Evolutionary conservation across 2,329 filamentous ascomycete species (phyloP).

Genomic region (Dactylellina haptotyla): DNA sequence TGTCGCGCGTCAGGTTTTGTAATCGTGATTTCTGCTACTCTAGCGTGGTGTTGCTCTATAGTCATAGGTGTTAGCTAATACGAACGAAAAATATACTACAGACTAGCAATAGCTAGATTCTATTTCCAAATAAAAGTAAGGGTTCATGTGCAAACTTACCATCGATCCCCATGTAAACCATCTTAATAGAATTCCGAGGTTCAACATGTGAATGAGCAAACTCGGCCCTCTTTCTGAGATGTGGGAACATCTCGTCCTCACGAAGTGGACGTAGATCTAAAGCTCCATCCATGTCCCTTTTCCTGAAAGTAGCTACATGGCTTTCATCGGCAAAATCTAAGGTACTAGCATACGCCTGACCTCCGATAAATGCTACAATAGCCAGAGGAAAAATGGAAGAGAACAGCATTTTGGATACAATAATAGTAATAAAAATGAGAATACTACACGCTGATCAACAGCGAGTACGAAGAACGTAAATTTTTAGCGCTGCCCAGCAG

Average conservation of each 20-base stretch:
- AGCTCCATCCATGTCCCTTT: neutral
- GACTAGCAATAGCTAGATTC: too few species aligned
- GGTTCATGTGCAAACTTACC: neutral
- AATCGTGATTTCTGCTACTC: slow-evolving; percentile 26
- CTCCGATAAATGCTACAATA: neutral
- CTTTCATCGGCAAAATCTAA: neutral
- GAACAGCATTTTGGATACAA: neutral
- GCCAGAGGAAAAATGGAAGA: neutral
- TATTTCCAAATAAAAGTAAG: too few species aligned
- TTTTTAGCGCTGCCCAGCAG: neutral
- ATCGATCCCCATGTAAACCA: neutral
- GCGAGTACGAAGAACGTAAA: neutral
- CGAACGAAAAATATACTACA: too few species aligned
- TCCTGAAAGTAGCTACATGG: neutral
- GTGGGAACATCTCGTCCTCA: neutral
- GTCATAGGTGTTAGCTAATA: too few species aligned
- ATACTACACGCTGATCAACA: neutral
- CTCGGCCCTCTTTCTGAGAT: neutral
- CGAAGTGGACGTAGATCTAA: neutral
- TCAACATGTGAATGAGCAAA: neutral
- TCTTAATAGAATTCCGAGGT: neutral
- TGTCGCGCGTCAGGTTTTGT: slow-evolving; percentile 18
- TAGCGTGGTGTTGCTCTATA: neutral
- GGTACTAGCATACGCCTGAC: neutral
- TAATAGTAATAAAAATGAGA: neutral